Evolutionary conservation across 495 filamentous ascomycete genomes (phyloP), one percentile per base, ranked within the genome.

Genomic region (Penicillium maclennaniae): DNA sequence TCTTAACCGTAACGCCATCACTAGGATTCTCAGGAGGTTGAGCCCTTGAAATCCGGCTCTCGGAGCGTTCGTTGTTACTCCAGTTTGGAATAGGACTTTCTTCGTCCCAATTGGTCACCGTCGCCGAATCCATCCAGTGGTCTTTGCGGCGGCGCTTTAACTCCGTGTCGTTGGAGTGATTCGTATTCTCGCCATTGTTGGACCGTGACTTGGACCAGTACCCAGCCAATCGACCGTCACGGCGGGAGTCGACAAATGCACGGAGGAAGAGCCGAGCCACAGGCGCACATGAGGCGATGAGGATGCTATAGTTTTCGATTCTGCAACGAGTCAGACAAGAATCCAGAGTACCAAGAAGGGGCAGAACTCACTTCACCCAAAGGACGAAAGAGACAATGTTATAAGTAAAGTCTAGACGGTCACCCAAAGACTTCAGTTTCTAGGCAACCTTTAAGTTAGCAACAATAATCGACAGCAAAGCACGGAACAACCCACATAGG

Each of bases 261-360:
- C 65, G 66, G 7, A 69, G 64, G 47, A 69, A 67, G 27, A 69
- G 59, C 12, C 66, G 54, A n/a, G 65, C 62, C 19, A 69, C 66
- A 1, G 66, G 65, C 17, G 69, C 69, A 16, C 65, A 68, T 3
- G 62, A 68, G 10, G 65, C 69, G 36, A 71, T 53, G 6, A 71
- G 55, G 26, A 71, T 71, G 39, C 60, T 62, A 44, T 71, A 71
- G 48, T 71, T 71, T 45, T 71, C 69, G n/a, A 71, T 69, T 36
- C 68, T 71, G 55, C 1, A 15, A 7, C 1, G 7, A n/a, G 44
- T 49, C 36, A 58, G 23, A 34, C 31, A 15, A 2, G 10, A 28
- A 12, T 27, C 7, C 20, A 20, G 9, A 25, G 6, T 28, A 36
- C 6, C 23, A 19, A 7, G 34, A n/a, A 4, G 5, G 21, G 16